Evolutionary conservation across 1,284 basidiomycete genomes (phyloP), one percentile per base, ranked within the genome.

Genomic region (Phlebopus sp.): DNA sequence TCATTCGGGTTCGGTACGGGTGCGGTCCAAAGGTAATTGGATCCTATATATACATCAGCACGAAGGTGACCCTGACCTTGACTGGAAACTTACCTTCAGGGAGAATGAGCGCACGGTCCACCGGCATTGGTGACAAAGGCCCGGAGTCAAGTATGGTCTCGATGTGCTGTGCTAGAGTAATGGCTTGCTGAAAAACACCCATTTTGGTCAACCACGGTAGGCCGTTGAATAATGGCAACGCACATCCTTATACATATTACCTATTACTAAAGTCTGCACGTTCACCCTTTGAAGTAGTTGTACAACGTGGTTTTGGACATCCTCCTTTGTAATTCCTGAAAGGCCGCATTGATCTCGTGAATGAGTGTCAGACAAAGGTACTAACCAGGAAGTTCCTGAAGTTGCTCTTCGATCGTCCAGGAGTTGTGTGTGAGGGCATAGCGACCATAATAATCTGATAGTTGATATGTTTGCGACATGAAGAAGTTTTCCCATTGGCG

Each of bases 401-500:
- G 70, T 59, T 85, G 87, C 63, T 97, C 92, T 41, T 84, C 75
- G 18, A 89, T 67, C 0, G 87, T 90, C 89, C 91, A 98, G 52
- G 84, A 79, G 31, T 72, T 73, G 51, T 90, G 81, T 0, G 84
- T 74, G 37, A 91, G 71, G 15, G 90, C 68, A 66, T 94, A 87
- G 15, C 80, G 78, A 18, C 76, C 74, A 66, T 86, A 94, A 67
- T 90, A 92, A 56, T 88, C 83, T 3, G 90, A 88, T 23, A 97
- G 75, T 17, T 79, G 74, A 68, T 90, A 94, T 1, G 92, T 89
- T 64, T 94, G 89, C 21, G 82, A 82, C 52, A 97, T 77, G 67
- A 84, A 85, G 69, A 94, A 93, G 70, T 98, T 99, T 56, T 85
- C 77, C 79, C 86, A 92, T 51, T 84, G 79, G 52, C 82, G 78